Evolutionary conservation across 1,139 yeast species (phyloP).

Genomic region (Eremothecium coryli): DNA sequence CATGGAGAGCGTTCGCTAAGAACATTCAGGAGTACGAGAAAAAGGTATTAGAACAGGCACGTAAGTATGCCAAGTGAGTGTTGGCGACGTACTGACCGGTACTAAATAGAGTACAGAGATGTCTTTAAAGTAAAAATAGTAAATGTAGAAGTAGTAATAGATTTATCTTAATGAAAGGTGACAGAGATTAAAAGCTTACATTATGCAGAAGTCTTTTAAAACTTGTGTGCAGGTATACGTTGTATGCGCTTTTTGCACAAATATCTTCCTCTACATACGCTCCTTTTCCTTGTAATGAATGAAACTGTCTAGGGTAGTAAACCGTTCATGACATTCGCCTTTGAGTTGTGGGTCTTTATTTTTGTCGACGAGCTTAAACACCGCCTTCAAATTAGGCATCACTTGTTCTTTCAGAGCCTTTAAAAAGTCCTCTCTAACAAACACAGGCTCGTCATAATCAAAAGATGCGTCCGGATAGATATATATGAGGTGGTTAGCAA

Average conservation of each 20-base stretch:
- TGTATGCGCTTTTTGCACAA: no score
- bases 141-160: no score
- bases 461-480: conserved; percentile 68
- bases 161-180: no score
- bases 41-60: conserved; percentile 75
- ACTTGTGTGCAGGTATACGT: no score
- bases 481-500: conserved; percentile 61
- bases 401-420: conserved; percentile 37
- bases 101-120: neutral
- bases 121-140: no score
- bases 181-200: neutral
- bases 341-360: conserved; percentile 50
- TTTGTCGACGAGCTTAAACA: conserved; percentile 55
- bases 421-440: conserved; percentile 48
- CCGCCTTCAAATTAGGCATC: conserved; percentile 40
- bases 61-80: conserved; percentile 46
- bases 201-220: neutral
- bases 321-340: conserved; percentile 58
- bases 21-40: conserved; percentile 62
- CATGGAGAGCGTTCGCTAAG: conserved; percentile 75
- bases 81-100: no score
- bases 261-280: conserved; percentile 9
- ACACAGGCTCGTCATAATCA: conserved; percentile 59
- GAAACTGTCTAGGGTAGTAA: conserved; percentile 61
- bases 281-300: conserved; percentile 59